Percentiles rank a stretch among this genome's conserved stretches.
phyloP scores from a whole-genome alignment of 352 stramenopile species.

The Globisporangium emineosum region DNA sequence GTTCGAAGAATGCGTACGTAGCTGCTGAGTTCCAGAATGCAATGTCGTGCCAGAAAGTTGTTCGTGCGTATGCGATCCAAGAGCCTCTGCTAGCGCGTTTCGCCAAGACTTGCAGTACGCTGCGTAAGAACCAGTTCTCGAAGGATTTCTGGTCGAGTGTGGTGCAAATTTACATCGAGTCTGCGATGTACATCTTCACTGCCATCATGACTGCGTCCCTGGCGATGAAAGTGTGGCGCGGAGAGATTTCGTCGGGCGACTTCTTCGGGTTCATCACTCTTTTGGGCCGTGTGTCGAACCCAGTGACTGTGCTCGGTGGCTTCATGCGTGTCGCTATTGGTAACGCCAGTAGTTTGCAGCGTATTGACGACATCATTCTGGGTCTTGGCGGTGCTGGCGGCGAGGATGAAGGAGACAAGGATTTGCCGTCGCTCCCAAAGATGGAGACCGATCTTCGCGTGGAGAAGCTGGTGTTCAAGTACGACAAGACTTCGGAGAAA shows the following conservation, averaged over 20 bases:
- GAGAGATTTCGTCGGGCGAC: constrained; percentile 62
- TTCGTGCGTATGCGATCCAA: constrained; percentile 84
- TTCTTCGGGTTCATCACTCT: constrained; percentile 86
- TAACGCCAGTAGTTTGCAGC: constrained; percentile 83
- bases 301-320: constrained; percentile 76
- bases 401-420: constrained; percentile 53
- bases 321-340: constrained; percentile 90
- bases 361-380: constrained; percentile 83
- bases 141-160: constrained; percentile 90
- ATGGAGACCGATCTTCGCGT: constrained; percentile 80
- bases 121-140: constrained; percentile 84
- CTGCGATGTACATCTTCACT: constrained; percentile 89
- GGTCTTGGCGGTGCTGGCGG: constrained; percentile 37
- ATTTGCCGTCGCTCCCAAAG: constrained; percentile 71
- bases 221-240: constrained; percentile 82
- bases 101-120: constrained; percentile 47
- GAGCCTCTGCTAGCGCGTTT: constrained; percentile 74
- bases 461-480: constrained; percentile 85
- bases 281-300: constrained; percentile 74
- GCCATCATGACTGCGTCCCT: constrained; percentile 84
- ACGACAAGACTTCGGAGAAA: constrained; percentile 81
- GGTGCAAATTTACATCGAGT: constrained; percentile 90
- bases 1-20: constrained; percentile 85
- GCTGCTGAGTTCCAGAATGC: constrained; percentile 87
- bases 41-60: constrained; percentile 82